phyloP scores from a whole-genome alignment of 352 stramenopile genomes.

The Pythium brassicae region DNA sequence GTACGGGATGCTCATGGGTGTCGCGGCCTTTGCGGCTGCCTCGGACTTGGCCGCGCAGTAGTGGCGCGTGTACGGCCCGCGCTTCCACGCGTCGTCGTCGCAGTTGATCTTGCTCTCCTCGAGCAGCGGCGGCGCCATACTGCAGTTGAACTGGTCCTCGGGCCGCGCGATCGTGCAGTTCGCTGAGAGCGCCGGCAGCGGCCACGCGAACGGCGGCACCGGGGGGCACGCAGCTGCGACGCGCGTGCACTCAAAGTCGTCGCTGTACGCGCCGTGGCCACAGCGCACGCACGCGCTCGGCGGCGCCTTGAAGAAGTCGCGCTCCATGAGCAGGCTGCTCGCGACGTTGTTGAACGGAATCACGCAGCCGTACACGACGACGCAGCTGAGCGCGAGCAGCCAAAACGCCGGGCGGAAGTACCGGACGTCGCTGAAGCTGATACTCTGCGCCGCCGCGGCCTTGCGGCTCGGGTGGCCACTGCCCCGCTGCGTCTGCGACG shows the following conservation, averaged over 20 bases:
- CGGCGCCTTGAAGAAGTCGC: conserved; percentile 82
- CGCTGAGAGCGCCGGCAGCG: conserved; percentile 54
- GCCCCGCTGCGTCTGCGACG: conserved; percentile 13
- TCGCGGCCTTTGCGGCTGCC: conserved; percentile 66
- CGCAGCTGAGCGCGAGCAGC: conserved; percentile 85
- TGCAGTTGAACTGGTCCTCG: conserved; percentile 57
- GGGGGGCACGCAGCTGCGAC: conserved; percentile 47
- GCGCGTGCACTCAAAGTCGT: conserved; percentile 42
- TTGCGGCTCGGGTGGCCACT: conserved; percentile 8
- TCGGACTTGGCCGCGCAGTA: conserved; percentile 67
- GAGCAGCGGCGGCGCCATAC: conserved; percentile 51
- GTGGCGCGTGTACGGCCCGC: conserved; percentile 45
- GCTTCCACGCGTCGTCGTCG: conserved; percentile 70
- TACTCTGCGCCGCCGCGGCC: conserved; percentile 28
- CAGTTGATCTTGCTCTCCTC: conserved; percentile 76
- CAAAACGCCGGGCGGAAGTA: conserved; percentile 86
- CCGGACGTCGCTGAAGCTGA: conserved; percentile 71
- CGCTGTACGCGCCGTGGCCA: conserved; percentile 47
- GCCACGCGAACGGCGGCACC: conserved; percentile 72
- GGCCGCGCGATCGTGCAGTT: conserved; percentile 72
- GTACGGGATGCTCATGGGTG: conserved; percentile 92
- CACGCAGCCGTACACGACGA: conserved; percentile 92
- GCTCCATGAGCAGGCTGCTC: conserved; percentile 88
- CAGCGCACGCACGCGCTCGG: conserved; percentile 46
- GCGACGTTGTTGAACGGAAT: conserved; percentile 95